Conservation (phyloP, 2,329 filamentous ascomycete genomes). For the Talaromyces sp. region DNA sequence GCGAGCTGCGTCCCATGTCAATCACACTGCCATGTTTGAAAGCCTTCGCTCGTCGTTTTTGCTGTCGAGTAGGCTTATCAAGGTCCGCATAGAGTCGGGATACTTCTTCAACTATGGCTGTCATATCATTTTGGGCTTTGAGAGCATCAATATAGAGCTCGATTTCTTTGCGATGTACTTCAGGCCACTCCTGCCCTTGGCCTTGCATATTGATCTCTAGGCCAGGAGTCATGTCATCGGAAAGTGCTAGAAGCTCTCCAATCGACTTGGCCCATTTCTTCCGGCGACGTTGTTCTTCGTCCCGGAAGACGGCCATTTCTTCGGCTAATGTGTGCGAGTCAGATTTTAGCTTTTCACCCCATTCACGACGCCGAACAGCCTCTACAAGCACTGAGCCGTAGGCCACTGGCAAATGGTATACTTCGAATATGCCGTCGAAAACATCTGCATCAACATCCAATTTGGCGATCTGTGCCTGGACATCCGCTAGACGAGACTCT, state of each 20-base stretch:
- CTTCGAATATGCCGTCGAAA: conserved; percentile 72
- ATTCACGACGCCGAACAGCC: conserved; percentile 78
- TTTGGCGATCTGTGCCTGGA: conserved; percentile 66
- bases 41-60: conserved; percentile 78
- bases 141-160: conserved; percentile 66
- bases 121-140: conserved; percentile 60
- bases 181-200: conserved; percentile 75
- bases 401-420: conserved; percentile 78
- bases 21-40: conserved; percentile 97
- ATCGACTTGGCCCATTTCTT: conserved; percentile 87
- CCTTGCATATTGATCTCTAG: conserved; percentile 82
- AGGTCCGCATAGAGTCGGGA: conserved; percentile 72
- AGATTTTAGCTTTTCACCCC: conserved; percentile 81
- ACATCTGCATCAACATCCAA: conserved; percentile 72
- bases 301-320: conserved; percentile 85
- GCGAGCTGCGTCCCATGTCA: conserved; percentile 81
- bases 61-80: conserved; percentile 75
- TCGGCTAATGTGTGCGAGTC: conserved; percentile 86
- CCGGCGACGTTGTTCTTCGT: conserved; percentile 83
- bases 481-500: conserved; percentile 66
- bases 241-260: conserved; percentile 62
- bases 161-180: conserved; percentile 68
- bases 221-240: conserved; percentile 65
- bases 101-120: conserved; percentile 65
- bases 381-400: conserved; percentile 88